Percentiles rank a stretch among this genome's conserved stretches.
Evolutionary conservation across 106 monocot genomes (phyloP).

Genomic region (Hemerocallis citrina): DNA sequence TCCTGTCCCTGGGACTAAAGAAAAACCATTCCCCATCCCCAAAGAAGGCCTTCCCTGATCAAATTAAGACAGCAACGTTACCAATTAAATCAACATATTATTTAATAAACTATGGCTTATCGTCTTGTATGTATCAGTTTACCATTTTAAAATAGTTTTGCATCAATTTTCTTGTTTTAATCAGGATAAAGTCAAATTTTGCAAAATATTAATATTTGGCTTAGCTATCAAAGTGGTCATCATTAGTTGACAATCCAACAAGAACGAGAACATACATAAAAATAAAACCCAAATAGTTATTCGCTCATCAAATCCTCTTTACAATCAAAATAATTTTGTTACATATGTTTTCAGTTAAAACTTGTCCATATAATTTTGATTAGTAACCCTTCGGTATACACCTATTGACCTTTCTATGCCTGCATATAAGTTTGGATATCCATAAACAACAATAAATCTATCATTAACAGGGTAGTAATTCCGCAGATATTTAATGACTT

Average conservation of each 20-base stretch:
- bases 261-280: no score
- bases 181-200: no score
- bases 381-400: neutral
- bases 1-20: constrained; percentile 36
- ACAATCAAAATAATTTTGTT: neutral
- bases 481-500: no score
- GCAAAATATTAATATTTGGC: no score
- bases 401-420: neutral
- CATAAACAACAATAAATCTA: no score
- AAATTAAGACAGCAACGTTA: neutral
- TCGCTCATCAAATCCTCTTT: no score
- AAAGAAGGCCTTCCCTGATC: constrained; percentile 35
- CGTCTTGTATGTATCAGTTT: neutral
- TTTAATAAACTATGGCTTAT: no score
- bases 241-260: no score
- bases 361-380: neutral
- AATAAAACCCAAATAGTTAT: no score
- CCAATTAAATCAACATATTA: neutral
- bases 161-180: neutral
- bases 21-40: constrained; percentile 51
- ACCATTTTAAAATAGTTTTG: neutral
- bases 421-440: no score
- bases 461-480: no score
- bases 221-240: no score
- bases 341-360: neutral